Base-by-base conservation (phyloP, 1,284 basidiomycete genomes). In the Xerocomus minutiporus region DNA sequence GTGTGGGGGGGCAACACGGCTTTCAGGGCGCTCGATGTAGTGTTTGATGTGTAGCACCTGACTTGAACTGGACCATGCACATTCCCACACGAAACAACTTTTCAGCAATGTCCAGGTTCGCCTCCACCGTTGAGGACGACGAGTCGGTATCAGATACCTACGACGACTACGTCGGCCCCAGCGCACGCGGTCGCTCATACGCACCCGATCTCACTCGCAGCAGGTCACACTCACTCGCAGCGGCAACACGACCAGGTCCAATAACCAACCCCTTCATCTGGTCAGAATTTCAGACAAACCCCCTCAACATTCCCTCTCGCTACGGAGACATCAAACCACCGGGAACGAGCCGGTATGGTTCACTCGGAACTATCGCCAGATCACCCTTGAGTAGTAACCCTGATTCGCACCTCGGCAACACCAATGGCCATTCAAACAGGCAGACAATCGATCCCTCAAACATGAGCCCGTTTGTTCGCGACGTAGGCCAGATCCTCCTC, bases 1-100 rank as follows among this genome's bases (percentile, higher is more conserved):
- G 87, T 95, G 4, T 91, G 88, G 77, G 86, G 93, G 13, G 90
- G 91, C 26, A 93, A 93, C 69, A 94, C 93, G 8, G 88, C 87
- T 48, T 94, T 91, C 71, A 84, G 82, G 69, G 83, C 89, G n/a
- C 74, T 80, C 60, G 84, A 88, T 57, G 82, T 88, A 13, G 80
- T 88, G 32, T 91, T 91, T 66, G 83, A 88, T 63, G 82, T 88
- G n/a, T 88, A 65, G 73, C 20, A n/a, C 6, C 7, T 23, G 25
- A 23, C 13, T 36, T n/a, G 6, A n/a, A 9, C 25, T 20, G 20
- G 36, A 38, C 36, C 36, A 64, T 73, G 61, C 68, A 73, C 20
- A 72, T 82, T 58, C 78, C 82, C 55, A 79, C 80, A 58, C 77
- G 83, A 52, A 83, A 81, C 54, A 75, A 77, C 49, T 83, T 86